These are phyloP conservation scores for Coemansia sp. DNA, from an alignment of 192 early-diverging fungal species.

Conservation along the genomic window DNA sequence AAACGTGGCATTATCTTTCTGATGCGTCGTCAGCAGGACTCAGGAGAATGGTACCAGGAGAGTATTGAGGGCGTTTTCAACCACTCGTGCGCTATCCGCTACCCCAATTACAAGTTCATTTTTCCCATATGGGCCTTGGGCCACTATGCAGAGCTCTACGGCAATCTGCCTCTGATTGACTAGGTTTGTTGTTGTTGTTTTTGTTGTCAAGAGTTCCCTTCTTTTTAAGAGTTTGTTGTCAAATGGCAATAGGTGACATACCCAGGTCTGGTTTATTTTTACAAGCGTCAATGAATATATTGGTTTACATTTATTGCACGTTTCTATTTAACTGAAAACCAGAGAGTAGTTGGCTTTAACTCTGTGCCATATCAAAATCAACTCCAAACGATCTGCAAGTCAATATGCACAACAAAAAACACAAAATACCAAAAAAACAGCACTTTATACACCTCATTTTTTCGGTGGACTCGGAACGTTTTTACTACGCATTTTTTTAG, in stretches of 20 bases:
- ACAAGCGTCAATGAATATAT: background rate
- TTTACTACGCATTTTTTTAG: background rate
- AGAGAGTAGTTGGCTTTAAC: no score
- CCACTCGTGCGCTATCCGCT: slow-evolving; percentile 80
- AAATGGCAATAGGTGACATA: background rate
- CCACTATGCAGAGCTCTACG: slow-evolving; percentile 73
- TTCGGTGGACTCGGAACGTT: background rate
- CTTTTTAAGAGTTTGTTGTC: background rate
- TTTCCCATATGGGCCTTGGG: slow-evolving; percentile 93
- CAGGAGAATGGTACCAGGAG: slow-evolving; percentile 96
- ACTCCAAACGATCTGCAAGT: background rate
- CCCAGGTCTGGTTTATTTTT: background rate
- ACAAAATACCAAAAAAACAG: no score
- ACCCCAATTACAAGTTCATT: slow-evolving; percentile 92
- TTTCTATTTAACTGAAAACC: no score
- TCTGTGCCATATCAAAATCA: no score
- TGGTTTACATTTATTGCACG: no score
- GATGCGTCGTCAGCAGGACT: slow-evolving; percentile 81
- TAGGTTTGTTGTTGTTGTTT: background rate
- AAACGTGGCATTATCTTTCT: slow-evolving; percentile 66
- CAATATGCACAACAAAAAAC: no score
- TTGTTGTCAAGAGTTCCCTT: background rate
- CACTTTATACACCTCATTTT: no score
- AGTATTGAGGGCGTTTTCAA: slow-evolving; percentile 98
- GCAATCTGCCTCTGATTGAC: slow-evolving; percentile 54